phyloP scores from a whole-genome alignment of 31 red algal species.

The Odonthalia washingtoniensis region DNA sequence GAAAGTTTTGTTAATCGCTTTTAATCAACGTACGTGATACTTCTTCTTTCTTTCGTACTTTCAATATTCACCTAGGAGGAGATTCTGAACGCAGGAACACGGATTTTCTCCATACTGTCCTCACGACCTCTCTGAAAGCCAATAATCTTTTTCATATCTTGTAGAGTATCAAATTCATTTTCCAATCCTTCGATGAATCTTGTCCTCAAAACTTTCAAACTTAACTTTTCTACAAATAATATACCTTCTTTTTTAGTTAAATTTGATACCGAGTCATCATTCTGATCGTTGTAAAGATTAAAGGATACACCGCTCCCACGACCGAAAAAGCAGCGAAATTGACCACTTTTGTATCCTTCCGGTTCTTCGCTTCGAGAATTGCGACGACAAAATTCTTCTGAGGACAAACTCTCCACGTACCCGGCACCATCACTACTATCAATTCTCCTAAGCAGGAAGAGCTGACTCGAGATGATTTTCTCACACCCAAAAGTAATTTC shows the following conservation, averaged over 20 bases:
- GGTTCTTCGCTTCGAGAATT: no score
- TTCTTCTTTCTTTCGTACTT: constrained; percentile 42
- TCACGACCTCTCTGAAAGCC: neutral
- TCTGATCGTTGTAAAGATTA: no score
- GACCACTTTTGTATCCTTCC: constrained; percentile 70
- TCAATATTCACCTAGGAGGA: constrained; percentile 50
- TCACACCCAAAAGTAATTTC: constrained; percentile 57
- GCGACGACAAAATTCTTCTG: constrained; percentile 73
- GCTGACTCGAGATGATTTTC: constrained; percentile 28
- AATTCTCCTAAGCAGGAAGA: constrained; percentile 55
- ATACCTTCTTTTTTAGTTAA: constrained; percentile 51
- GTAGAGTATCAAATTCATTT: neutral
- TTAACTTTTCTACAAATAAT: constrained; percentile 62
- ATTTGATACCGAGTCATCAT: constrained; percentile 54
- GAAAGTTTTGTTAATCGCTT: constrained; percentile 53
- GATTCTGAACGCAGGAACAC: constrained; percentile 70
- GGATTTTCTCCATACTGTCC: constrained; percentile 22
- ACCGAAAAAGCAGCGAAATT: no score
- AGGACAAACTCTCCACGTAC: constrained; percentile 79
- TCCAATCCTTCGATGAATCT: constrained; percentile 77
- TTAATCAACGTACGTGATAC: constrained; percentile 53
- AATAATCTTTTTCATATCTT: constrained; percentile 20
- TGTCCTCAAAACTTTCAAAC: constrained; percentile 68
- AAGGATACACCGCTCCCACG: no score
- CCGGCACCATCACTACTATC: constrained; percentile 53